Conservation (phyloP, 1,284 basidiomycete genomes). For the Ceratobasidium sp. region DNA sequence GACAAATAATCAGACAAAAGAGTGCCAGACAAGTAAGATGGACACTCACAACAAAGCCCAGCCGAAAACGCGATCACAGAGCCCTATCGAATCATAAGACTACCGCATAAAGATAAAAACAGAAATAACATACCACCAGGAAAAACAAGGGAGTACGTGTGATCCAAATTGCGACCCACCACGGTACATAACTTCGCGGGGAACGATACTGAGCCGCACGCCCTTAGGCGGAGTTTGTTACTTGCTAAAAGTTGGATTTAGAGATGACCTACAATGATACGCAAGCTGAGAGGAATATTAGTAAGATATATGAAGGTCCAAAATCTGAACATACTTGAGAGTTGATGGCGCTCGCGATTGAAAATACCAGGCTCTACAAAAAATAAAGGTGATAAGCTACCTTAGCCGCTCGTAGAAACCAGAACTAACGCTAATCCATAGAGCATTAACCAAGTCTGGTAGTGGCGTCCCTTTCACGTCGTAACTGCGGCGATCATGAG, state of each 20-base stretch:
- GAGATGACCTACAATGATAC: slow-evolving; percentile 46
- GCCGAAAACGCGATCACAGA: slow-evolving; percentile 49
- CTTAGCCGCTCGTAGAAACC: not conserved
- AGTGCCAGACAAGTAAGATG: slow-evolving; percentile 13
- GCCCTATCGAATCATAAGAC: not conserved
- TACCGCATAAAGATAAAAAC: not conserved
- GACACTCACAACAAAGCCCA: slow-evolving; percentile 46
- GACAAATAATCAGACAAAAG: not conserved
- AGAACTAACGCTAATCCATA: slow-evolving; percentile 69
- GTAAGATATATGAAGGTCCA: no score
- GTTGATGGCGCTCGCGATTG: slow-evolving; percentile 81
- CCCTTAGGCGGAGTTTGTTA: slow-evolving; percentile 21
- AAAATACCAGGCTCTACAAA: slow-evolving; percentile 68
- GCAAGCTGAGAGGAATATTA: slow-evolving; percentile 34
- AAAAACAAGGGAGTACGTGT: slow-evolving; percentile 47
- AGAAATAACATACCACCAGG: slow-evolving; percentile 12
- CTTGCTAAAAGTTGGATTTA: not conserved
- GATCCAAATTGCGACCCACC: slow-evolving; percentile 83
- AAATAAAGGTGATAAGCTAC: no score
- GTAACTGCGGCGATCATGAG: not conserved
- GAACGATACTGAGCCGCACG: slow-evolving; percentile 73
- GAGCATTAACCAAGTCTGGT: slow-evolving; percentile 67
- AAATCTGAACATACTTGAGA: slow-evolving; percentile 62
- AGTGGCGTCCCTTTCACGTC: not conserved
- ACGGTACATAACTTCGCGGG: slow-evolving; percentile 73